Conservation (phyloP, 1,284 basidiomycete species). For the Macrocystidia cucumis region DNA sequence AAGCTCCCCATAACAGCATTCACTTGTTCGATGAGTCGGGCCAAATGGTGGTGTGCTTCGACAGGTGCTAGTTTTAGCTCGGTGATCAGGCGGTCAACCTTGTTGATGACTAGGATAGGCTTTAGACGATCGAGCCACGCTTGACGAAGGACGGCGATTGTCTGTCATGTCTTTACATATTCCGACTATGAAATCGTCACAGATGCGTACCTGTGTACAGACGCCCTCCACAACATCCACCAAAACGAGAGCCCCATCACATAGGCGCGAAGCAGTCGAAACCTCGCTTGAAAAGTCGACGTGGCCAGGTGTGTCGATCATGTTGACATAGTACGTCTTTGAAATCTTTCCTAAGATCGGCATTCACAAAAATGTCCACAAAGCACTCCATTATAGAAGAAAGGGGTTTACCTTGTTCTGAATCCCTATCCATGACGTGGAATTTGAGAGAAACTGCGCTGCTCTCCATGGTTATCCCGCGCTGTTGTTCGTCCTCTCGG, state of each 20-base stretch:
- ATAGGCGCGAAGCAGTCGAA: conserved; percentile 87
- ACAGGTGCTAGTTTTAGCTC: conserved; percentile 89
- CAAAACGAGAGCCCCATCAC: conserved; percentile 94
- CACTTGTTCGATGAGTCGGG: conserved; percentile 92
- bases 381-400: conserved; percentile 7
- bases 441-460: conserved; percentile 89
- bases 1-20: conserved; percentile 98
- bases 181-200: neutral
- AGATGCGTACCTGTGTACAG: conserved; percentile 78
- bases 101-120: conserved; percentile 96
- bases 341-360: conserved; percentile 38
- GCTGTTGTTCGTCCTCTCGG: conserved; percentile 94
- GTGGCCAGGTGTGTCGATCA: conserved; percentile 99
- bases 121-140: conserved; percentile 88
- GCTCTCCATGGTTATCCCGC: conserved; percentile 99
- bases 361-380: conserved; percentile 20
- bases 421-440: conserved; percentile 56
- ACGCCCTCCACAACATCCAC: conserved; percentile 99
- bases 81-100: conserved; percentile 91
- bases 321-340: conserved; percentile 78
- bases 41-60: conserved; percentile 93
- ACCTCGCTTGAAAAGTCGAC: conserved; percentile 98
- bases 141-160: conserved; percentile 91
- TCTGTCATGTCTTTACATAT: conserved; percentile 38
- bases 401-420: conserved; percentile 29